Conservation (phyloP, 2,329 filamentous ascomycete species). For the Ophiostoma sp. region DNA sequence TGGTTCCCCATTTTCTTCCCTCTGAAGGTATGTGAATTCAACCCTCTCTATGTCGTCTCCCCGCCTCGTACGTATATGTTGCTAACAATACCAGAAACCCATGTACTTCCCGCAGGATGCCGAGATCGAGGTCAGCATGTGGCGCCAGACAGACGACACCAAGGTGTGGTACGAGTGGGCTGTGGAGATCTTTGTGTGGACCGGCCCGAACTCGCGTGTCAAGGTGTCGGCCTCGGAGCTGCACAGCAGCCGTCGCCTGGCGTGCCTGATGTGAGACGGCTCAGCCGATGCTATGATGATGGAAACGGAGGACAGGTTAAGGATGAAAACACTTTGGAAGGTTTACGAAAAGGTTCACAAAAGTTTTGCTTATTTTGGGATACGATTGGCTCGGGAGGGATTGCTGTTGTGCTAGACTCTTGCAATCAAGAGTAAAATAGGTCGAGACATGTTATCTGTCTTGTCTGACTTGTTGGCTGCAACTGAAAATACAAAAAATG, state of each 20-base stretch:
- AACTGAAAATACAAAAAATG: neutral
- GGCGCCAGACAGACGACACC: slow-evolving; percentile 88
- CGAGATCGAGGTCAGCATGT: slow-evolving; percentile 88
- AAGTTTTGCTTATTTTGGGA: slow-evolving; percentile 12
- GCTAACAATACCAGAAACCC: slow-evolving; percentile 54
- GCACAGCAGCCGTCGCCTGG: slow-evolving; percentile 63
- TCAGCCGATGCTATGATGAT: neutral
- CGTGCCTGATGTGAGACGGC: slow-evolving; percentile 59
- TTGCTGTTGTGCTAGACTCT: no score
- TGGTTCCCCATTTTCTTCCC: slow-evolving; percentile 99
- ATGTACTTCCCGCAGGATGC: slow-evolving; percentile 78
- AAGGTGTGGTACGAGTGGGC: slow-evolving; percentile 99
- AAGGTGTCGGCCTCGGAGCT: slow-evolving; percentile 62
- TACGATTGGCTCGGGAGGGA: neutral
- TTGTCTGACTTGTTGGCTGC: neutral
- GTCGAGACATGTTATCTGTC: neutral
- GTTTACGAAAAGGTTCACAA: neutral
- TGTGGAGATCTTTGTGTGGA: slow-evolving; percentile 72
- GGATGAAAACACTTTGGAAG: no score
- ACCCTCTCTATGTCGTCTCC: no score
- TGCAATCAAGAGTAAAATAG: neutral
- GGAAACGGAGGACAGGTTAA: neutral
- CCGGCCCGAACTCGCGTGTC: slow-evolving; percentile 55
- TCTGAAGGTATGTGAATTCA: slow-evolving; percentile 61
- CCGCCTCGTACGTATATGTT: neutral